Base-by-base conservation (phyloP, 306 rosid species). In the Sicyos edulis region DNA sequence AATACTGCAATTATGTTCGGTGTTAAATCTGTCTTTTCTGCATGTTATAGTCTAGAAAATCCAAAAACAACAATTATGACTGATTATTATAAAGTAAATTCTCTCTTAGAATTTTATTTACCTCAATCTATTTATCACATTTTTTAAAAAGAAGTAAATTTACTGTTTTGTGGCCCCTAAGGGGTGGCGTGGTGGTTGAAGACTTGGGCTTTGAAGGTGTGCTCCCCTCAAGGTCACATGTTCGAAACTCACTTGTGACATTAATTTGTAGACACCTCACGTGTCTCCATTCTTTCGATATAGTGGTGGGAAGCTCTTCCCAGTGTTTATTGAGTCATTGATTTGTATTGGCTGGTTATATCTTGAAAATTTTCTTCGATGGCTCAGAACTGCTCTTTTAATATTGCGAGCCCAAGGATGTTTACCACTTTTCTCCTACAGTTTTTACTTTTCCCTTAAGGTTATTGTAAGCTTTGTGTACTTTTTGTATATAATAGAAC, bases 401-500 rank as follows among this genome's bases (percentile, higher is more conserved):
- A 45, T 45, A 14, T 45, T 66, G 72, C 5, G 13, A 40, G 24
- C 53, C 29, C 13, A 13, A 45, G 55, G 72, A 66, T 45, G 40
- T 21, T 66, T 47, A 45, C 37, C 37, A 37, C 40, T 37, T 19
- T 54, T 65, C 49, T 54, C 12, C 51, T 14, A 9, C 32, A 19
- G 17, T 54, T 29, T 54, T 65, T 65, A 44, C 17, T 65, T 42
- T 6, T 42, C 45, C 17, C 14, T 19, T 20, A 6, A 22, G 32
- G 17, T 20, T 19, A 4, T 44, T 65, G 3, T 19, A 47, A 21
- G 72, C 19, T 67, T 47, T 37, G 10, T 47, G 72, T 56, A 40
- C 19, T 50, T 57, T 8, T 66, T 42, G 45, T 49, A 4, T 70
- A 16, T 67, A 77, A 78, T 74, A 21, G n/a, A 29, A 53, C 34